Base-by-base conservation (phyloP, 495 filamentous ascomycete genomes). In the Amniculicola lignicola region DNA sequence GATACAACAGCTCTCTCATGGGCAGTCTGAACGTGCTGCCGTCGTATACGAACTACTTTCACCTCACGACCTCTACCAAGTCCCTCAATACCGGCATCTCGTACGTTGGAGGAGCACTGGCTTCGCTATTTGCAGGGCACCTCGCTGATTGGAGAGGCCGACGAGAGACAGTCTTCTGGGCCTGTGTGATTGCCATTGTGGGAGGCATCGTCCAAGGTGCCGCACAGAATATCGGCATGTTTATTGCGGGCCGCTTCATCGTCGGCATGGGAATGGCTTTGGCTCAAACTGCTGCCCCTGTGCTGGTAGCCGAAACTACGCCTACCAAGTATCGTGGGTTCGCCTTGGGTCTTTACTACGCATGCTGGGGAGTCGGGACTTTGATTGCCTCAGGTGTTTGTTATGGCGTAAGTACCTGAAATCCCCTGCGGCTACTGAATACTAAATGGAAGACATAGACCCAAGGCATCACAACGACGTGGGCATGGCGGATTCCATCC, bases 211-310 rank as follows among this genome's bases (percentile, higher is more conserved):
- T 55, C 23, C 52, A 55, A 39, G 52, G 52, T n/a, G 48, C 48
- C 7, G 48, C 54, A 0, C 54, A 57, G 33, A 57, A 57, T 27
- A 49, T 50, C 14, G 54, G 44, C 24, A 57, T 57, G 54, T 57
- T 57, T 45, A 50, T 57, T 28, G 25, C 25, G 10, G 43, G 44
- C 4, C 12, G 54, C 19, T 49, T 57, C 43, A 40, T 57, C 16
- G 22, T 50, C 6, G 54, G 54, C 11, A 21, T 57, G n/a, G 54
- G 44, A 1, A n/a, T 41, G 6, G 44, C 37, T 11, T 21, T 57
- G 3, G 23, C 44, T 6, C 36, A 42, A 12, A 45, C 33, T 18
- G 23, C 15, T 9, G 21, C 45, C 3, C 54, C 54, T 0, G 43
- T 36, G 0, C 25, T 49, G 1, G 45, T 57, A 16, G 43, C 44